Evolutionary conservation across 352 stramenopile species (phyloP), one percentile per base, ranked within the genome.

Genomic region (Phytopythium helicoides): DNA sequence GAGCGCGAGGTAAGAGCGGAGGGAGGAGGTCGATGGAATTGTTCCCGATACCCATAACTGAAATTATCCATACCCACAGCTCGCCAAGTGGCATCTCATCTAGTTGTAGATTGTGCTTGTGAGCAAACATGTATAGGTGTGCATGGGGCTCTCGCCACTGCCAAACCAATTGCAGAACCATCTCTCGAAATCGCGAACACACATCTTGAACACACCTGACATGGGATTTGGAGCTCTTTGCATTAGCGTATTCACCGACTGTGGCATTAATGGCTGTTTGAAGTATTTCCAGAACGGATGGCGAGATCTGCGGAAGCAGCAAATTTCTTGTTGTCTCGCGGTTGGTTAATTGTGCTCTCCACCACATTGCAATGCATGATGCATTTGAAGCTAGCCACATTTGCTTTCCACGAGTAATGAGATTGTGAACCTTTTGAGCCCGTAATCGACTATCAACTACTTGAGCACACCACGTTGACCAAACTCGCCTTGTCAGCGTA

Each of bases 1-100:
- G 47, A 10, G 68, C 65, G 2, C 68, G 58, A 5, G 55, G 60
- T 8, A 64, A 64, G 15, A 71, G 64, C 18, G 66, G 75, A 3
- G 33, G 16, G 6, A 60, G 53, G 1, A 83, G 40, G 58, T 86
- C 69, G 12, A 83, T 38, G 28, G 62, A 65, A 28, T 16, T 56
- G 4, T 42, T 18, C 19, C 26, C 33, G 36, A 19, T 21, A 36
- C 50, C 45, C 46, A 39, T 49, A 28, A 26, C 50, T 34, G 19
- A 14, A 5, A 18, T 26, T 8, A 73, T 23, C 71, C 71, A 82
- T 7, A 11, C 12, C 47, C 52, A 66, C n/a, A 82, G 58, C 34
- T 64, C 44, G 8, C 72, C 47, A 1, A 78, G 28, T 7, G 59
- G 55, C 22, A 80, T 28, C 1, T 28, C 11, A 9, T 74, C 71